phyloP scores from a whole-genome alignment of 2,329 filamentous ascomycete genomes.

The Huntiella moniliformis region DNA sequence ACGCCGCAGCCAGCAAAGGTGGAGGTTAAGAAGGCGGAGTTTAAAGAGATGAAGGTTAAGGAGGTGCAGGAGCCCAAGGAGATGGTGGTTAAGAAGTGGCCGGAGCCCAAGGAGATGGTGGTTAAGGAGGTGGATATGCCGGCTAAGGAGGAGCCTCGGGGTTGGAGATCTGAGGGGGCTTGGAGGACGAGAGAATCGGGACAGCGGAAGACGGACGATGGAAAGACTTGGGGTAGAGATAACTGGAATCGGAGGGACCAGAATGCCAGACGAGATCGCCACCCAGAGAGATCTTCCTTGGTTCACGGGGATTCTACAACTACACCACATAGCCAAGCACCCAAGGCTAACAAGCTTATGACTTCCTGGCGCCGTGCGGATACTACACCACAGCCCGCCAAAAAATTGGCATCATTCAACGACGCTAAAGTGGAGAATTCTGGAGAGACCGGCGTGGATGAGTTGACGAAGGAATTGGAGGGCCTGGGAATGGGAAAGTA shows the following conservation, averaged over 20 bases:
- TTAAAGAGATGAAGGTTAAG: neutral
- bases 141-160: neutral
- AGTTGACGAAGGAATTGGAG: constrained; percentile 76
- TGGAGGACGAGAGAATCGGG: neutral
- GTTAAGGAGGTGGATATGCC: neutral
- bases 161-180: neutral
- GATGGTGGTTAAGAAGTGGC: neutral
- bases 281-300: no score
- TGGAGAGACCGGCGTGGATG: constrained; percentile 18
- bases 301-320: no score
- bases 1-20: neutral
- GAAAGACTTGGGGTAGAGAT: neutral
- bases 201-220: neutral
- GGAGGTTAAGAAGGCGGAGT: neutral
- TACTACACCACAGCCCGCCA: neutral
- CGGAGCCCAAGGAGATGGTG: neutral
- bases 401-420: neutral
- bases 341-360: neutral
- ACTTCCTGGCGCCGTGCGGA: constrained; percentile 2
- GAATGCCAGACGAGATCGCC: no score
- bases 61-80: neutral
- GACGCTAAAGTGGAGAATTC: constrained; percentile 2
- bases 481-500: constrained; percentile 56
- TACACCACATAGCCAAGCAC: neutral
- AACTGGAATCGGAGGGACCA: neutral